Percentiles rank a stretch among this genome's conserved stretches.
Evolutionary conservation across 192 early-diverging fungal species (phyloP).

Genomic region (Backusella luteola): DNA sequence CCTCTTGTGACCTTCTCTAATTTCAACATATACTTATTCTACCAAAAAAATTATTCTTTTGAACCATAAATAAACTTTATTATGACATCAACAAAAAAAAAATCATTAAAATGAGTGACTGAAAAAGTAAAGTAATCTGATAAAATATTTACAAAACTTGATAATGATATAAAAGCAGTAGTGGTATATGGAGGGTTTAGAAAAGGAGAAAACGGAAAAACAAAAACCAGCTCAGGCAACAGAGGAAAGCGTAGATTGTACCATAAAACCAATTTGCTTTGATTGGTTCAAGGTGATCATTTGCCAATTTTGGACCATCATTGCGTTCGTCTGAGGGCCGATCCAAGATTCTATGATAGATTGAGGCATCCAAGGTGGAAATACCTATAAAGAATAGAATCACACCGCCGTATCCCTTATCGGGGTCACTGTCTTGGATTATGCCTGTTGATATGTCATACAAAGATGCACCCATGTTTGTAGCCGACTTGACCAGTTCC

Average conservation of each 20-base stretch:
- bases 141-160: not conserved
- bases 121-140: not conserved
- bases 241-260: conserved; percentile 6
- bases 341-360: conserved; percentile 30
- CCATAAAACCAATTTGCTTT: conserved; percentile 23
- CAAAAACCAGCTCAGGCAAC: conserved; percentile 22
- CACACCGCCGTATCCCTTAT: conserved; percentile 33
- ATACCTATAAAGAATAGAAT: conserved; percentile 31
- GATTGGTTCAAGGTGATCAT: not conserved
- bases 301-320: conserved; percentile 13
- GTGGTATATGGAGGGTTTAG: not conserved
- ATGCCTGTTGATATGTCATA: conserved; percentile 59
- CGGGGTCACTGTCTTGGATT: conserved; percentile 48
- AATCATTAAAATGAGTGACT: not conserved
- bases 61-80: not conserved
- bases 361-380: conserved; percentile 13
- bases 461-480: conserved; percentile 59
- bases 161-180: not conserved
- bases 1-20: not conserved
- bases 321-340: conserved; percentile 1
- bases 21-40: too few relatives aligned
- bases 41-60: not conserved
- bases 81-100: not conserved
- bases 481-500: conserved; percentile 61
- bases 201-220: conserved; percentile 27